Evolutionary conservation across 2,329 filamentous ascomycete species (phyloP).

Genomic region (Penicillium sp.): DNA sequence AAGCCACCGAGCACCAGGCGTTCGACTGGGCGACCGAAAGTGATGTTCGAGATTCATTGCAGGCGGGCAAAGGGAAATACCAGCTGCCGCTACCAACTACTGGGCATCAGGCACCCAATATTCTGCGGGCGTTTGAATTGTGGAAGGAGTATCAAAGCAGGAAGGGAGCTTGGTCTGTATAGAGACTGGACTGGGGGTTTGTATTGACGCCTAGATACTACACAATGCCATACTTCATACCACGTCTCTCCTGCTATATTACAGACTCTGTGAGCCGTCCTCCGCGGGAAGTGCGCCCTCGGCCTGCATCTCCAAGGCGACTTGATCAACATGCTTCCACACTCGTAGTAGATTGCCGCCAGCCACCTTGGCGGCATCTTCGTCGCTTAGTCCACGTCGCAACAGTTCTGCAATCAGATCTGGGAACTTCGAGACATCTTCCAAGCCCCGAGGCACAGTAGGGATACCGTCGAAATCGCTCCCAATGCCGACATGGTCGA

Average conservation of each 20-base stretch:
- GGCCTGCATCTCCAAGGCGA: constrained; percentile 64
- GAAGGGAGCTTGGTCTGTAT: background rate
- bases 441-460: constrained; percentile 66
- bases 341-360: constrained; percentile 81
- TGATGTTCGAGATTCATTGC: constrained; percentile 27
- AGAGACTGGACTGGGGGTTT: too few species aligned
- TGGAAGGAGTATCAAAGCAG: background rate
- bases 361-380: constrained; percentile 69
- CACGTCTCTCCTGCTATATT: too few species aligned
- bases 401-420: constrained; percentile 73
- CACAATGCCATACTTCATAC: background rate
- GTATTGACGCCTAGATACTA: too few species aligned
- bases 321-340: constrained; percentile 73
- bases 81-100: constrained; percentile 12
- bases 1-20: constrained; percentile 35
- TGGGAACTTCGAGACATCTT: constrained; percentile 82
- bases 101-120: constrained; percentile 23
- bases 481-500: constrained; percentile 81
- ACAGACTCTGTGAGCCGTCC: too few species aligned
- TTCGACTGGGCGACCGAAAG: constrained; percentile 41
- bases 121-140: constrained; percentile 25
- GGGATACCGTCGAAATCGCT: constrained; percentile 77
- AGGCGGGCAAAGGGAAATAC: constrained; percentile 14
- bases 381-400: constrained; percentile 67
- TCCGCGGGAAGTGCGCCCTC: constrained; percentile 50